These are phyloP conservation scores for Spinellus fusiger DNA, from an alignment of 192 early-diverging fungal species.

Conservation along the genomic window DNA sequence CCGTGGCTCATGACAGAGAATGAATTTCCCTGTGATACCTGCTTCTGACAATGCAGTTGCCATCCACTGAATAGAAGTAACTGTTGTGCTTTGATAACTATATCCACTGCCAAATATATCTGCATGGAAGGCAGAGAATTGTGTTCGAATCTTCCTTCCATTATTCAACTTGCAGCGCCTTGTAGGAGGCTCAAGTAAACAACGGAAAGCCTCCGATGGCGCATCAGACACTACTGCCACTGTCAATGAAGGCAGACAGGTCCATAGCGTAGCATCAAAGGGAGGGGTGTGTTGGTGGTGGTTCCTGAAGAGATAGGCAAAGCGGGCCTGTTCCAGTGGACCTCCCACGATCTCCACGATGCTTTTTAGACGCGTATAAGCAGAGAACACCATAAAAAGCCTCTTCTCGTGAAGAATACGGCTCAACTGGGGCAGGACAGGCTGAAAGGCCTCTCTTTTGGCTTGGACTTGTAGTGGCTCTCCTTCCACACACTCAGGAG, in stretches of 20 bases:
- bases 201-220: conserved; percentile 2
- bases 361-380: conserved; percentile 27
- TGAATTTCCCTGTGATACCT: conserved; percentile 13
- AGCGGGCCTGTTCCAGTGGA: conserved; percentile 25
- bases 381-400: conserved; percentile 33
- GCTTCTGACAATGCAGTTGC: conserved; percentile 17
- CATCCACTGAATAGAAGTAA: conserved; percentile 34
- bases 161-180: conserved; percentile 15
- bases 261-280: conserved; percentile 19
- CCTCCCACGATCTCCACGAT: conserved; percentile 41
- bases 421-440: conserved; percentile 29
- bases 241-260: conserved; percentile 2
- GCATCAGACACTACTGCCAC: conserved; percentile 13
- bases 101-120: conserved; percentile 33
- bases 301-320: conserved; percentile 14
- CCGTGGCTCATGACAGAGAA: conserved; percentile 24
- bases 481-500: conserved; percentile 24
- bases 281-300: neutral
- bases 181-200: conserved; percentile 9
- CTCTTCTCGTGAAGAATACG: conserved; percentile 30
- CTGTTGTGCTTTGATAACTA: conserved; percentile 21
- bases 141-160: conserved; percentile 25
- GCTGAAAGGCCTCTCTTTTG: conserved; percentile 28
- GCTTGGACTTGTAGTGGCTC: conserved; percentile 38
- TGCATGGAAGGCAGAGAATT: conserved; percentile 29